phyloP scores from a whole-genome alignment of 2,329 filamentous ascomycete species.

The Bipolaris oryzae region DNA sequence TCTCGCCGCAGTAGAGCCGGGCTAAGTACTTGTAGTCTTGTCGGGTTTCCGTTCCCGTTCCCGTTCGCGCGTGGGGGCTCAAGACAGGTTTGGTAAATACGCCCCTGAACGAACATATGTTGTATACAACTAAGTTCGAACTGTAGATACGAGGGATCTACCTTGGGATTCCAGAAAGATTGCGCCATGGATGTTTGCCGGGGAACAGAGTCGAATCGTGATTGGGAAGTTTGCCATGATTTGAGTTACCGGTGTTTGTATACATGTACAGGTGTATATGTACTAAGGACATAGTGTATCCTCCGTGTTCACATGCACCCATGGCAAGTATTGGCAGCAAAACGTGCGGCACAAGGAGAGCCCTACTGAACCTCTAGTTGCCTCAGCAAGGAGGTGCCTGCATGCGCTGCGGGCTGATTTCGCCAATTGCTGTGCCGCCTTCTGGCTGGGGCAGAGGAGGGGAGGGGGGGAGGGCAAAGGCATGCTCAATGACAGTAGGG shows the following conservation, averaged over 20 bases:
- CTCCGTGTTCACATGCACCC: too few species aligned
- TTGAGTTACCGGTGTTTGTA: too few species aligned
- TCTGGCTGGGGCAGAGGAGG: background rate
- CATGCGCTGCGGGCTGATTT: background rate
- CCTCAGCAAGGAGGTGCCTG: background rate
- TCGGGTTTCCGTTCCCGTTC: background rate
- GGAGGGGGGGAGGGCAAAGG: too few species aligned
- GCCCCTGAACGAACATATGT: background rate
- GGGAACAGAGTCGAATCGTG: background rate
- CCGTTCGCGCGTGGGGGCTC: background rate
- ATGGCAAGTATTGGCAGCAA: background rate
- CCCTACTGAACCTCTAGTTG: background rate
- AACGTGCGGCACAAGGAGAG: background rate
- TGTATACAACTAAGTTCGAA: background rate
- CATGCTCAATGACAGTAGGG: background rate
- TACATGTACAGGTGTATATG: too few species aligned
- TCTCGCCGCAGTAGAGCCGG: constrained; percentile 7
- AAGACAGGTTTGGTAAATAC: background rate
- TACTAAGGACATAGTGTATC: too few species aligned
- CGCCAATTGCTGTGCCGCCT: background rate
- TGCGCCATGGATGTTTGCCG: background rate
- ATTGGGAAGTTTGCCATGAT: too few species aligned
- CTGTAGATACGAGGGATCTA: background rate
- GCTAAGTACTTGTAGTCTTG: too few species aligned
- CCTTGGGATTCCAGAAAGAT: background rate